Conservation (phyloP, 2,329 filamentous ascomycete species). For the Trichoderma citrinoviride region DNA sequence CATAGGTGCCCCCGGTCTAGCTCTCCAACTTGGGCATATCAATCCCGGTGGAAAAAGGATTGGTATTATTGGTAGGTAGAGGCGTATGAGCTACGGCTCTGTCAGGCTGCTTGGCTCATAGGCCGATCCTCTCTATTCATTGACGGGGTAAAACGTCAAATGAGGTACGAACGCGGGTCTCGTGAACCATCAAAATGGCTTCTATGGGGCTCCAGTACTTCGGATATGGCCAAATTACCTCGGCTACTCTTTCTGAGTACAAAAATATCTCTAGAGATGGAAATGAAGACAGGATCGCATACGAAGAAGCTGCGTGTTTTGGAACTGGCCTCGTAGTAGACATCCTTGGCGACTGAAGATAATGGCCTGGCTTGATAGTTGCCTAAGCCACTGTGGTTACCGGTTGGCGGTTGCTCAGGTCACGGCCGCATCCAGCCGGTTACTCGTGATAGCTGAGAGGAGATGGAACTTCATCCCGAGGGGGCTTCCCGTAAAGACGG, state of each 20-base stretch:
- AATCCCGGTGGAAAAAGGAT: neutral
- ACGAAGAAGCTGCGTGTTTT: neutral
- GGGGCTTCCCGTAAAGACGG: neutral
- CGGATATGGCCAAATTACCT: neutral
- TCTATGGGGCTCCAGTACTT: neutral
- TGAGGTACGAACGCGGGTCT: neutral
- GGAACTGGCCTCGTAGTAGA: neutral
- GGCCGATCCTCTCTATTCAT: neutral
- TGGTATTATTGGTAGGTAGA: neutral
- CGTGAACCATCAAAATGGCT: neutral
- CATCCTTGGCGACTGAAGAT: neutral
- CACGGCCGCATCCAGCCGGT: neutral
- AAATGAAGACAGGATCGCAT: neutral
- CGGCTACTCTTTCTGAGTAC: neutral
- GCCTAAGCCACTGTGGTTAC: neutral
- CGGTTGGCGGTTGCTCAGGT: neutral
- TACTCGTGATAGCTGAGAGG: neutral
- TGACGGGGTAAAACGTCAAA: neutral
- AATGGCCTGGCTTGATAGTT: neutral
- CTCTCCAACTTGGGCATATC: neutral
- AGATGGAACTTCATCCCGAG: neutral
- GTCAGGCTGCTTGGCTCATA: neutral
- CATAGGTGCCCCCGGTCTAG: neutral
- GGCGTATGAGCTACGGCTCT: neutral
- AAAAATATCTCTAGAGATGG: neutral